Percentiles rank a stretch among this genome's conserved stretches.
Evolutionary conservation across 2,329 filamentous ascomycete genomes (phyloP).

Genomic region (Diaporthe vexans): DNA sequence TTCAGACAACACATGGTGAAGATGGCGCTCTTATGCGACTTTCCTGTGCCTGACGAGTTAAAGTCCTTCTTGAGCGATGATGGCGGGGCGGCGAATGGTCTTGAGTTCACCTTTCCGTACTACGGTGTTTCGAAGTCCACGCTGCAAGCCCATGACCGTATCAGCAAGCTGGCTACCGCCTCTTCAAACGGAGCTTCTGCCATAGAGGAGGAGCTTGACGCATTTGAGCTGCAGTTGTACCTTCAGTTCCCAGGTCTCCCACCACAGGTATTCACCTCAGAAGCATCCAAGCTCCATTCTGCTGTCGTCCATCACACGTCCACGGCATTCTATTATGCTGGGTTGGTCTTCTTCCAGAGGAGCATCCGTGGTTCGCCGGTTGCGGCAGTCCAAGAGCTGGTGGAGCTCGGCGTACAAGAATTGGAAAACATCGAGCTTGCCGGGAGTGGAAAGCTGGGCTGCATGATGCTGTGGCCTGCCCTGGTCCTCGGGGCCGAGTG

Average conservation of each 20-base stretch:
- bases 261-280: neutral
- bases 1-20: constrained; percentile 46
- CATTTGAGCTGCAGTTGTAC: constrained; percentile 18
- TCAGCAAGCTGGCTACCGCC: neutral
- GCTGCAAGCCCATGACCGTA: constrained; percentile 21
- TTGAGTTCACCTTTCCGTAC: constrained; percentile 20
- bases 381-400: constrained; percentile 5
- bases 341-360: constrained; percentile 20
- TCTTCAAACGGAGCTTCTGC: neutral
- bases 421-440: constrained; percentile 16
- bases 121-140: constrained; percentile 3
- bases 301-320: constrained; percentile 13
- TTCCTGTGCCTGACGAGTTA: constrained; percentile 40
- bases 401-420: constrained; percentile 10
- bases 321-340: constrained; percentile 10
- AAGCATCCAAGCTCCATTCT: neutral
- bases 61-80: constrained; percentile 35
- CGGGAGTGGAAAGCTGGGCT: constrained; percentile 43
- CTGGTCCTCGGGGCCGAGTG: constrained; percentile 54
- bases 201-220: neutral
- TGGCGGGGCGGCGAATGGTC: neutral
- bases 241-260: constrained; percentile 26
- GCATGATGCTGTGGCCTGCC: constrained; percentile 54
- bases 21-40: constrained; percentile 47
- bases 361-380: neutral